Conservation (phyloP, 352 stramenopile species). For the Globisporangium recalcitrans region DNA sequence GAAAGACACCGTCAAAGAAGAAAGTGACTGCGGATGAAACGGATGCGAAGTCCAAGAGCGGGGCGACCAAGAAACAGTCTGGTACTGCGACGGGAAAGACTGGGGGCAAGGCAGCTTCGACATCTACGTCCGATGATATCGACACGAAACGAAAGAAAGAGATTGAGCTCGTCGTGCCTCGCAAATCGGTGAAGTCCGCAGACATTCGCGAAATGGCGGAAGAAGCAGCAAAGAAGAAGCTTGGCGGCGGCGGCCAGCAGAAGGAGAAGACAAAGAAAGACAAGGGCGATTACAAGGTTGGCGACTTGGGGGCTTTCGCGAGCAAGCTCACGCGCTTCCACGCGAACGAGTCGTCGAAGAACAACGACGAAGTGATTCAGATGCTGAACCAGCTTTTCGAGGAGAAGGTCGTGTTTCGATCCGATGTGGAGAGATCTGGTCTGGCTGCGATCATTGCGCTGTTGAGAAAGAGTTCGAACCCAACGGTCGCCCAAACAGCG, state of each 20-base stretch:
- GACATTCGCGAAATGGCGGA: constrained; percentile 75
- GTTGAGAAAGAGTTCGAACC: constrained; percentile 63
- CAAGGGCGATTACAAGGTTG: constrained; percentile 63
- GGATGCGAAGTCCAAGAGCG: constrained; percentile 18
- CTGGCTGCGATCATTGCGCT: constrained; percentile 60
- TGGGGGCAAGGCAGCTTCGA: constrained; percentile 16
- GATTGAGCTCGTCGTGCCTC: constrained; percentile 70
- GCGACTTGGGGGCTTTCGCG: constrained; percentile 47
- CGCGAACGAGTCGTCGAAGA: constrained; percentile 66
- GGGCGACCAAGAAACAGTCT: constrained; percentile 31
- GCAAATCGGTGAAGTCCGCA: constrained; percentile 70
- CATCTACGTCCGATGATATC: constrained; percentile 30
- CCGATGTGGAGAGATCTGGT: constrained; percentile 63
- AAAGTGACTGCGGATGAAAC: constrained; percentile 29
- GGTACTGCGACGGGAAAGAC: constrained; percentile 28
- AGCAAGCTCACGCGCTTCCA: constrained; percentile 58
- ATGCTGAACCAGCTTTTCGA: constrained; percentile 73
- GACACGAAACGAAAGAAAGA: constrained; percentile 79
- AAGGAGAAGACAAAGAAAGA: constrained; percentile 50
- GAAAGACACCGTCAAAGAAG: constrained; percentile 64
- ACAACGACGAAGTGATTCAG: constrained; percentile 66
- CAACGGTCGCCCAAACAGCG: constrained; percentile 60
- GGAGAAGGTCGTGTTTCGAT: constrained; percentile 63
- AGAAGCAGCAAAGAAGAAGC: constrained; percentile 57
- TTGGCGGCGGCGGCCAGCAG: constrained; percentile 17